Evolutionary conservation across 1,284 basidiomycete genomes (phyloP).

Genomic region (Trichosporon coremiiforme): DNA sequence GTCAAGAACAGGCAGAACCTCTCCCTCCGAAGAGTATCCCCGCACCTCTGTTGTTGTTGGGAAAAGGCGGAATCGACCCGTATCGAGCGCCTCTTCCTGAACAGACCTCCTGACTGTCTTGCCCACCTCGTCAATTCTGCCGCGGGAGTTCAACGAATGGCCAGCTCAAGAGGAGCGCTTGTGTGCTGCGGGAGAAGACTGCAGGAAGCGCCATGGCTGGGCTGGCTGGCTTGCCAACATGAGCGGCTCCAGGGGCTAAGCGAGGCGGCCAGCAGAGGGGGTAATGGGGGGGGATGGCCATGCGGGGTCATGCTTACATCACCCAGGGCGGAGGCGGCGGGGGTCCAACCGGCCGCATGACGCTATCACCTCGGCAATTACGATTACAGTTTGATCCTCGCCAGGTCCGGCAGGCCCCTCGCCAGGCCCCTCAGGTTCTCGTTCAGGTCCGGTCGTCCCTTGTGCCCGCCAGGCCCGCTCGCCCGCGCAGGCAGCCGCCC

Average conservation of each 20-base stretch:
- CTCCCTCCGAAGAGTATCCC: not conserved
- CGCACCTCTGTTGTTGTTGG: not conserved
- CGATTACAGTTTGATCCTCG: slow-evolving; percentile 10
- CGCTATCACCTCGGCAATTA: not conserved
- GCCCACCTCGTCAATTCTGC: not conserved
- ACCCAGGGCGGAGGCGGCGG: slow-evolving; percentile 2
- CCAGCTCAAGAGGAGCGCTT: not conserved
- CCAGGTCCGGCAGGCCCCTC: not conserved
- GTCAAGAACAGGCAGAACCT: not conserved
- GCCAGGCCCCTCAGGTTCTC: not conserved
- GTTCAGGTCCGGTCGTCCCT: no score
- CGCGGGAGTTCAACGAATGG: not conserved
- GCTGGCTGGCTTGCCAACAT: not conserved
- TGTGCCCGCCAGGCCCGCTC: not conserved
- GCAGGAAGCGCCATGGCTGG: not conserved
- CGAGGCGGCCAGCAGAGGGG: not conserved
- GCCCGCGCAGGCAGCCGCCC: no score
- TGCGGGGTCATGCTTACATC: slow-evolving; percentile 13
- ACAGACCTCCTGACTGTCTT: not conserved
- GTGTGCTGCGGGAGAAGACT: not conserved
- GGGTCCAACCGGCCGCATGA: not conserved
- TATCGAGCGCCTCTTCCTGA: not conserved
- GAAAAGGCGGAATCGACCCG: not conserved
- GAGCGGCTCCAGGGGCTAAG: not conserved
- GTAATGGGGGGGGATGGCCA: not conserved